Conservation (phyloP, 495 filamentous ascomycete genomes). For the Xylaria flabelliformis region DNA sequence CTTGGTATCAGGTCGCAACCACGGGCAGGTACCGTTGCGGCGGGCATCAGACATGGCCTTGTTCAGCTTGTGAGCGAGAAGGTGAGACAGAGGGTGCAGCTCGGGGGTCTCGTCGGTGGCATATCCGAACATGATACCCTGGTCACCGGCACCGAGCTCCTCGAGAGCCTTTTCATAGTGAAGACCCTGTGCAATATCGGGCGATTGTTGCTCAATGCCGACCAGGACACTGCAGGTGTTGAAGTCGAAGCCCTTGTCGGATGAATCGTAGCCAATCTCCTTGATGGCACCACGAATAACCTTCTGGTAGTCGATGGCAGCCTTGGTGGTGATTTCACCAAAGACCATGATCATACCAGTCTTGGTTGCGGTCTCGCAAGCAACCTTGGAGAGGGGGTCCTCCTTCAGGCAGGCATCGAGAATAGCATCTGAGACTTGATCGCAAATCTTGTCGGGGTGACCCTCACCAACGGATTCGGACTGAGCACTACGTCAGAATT, state of each 20-base stretch:
- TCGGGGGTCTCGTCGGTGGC: conserved; percentile 99
- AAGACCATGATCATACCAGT: conserved; percentile 99
- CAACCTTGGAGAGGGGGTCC: conserved; percentile 97
- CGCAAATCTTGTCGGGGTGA: conserved; percentile 97
- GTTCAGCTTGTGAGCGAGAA: conserved; percentile 96
- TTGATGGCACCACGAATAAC: conserved; percentile 94
- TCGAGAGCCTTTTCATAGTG: conserved; percentile 96
- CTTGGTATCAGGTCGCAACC: conserved; percentile 98
- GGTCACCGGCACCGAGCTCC: conserved; percentile 98
- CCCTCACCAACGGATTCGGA: conserved; percentile 99
- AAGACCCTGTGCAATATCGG: conserved; percentile 98
- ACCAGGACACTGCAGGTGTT: conserved; percentile 99
- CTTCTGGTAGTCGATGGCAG: conserved; percentile 95
- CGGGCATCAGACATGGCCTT: conserved; percentile 87
- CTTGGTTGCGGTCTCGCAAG: conserved; percentile 99
- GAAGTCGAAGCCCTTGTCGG: conserved; percentile 98
- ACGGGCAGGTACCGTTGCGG: conserved; percentile 84
- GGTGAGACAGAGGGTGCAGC: conserved; percentile 89
- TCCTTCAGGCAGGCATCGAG: conserved; percentile 95
- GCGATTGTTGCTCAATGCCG: conserved; percentile 98
- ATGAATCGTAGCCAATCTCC: conserved; percentile 97
- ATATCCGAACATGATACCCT: conserved; percentile 99
- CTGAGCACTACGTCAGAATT: conserved; percentile 36
- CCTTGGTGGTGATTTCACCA: conserved; percentile 98
- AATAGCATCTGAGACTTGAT: conserved; percentile 97